A percentile compares a stretch with the other conserved stretches of the same genome.
These are phyloP conservation scores for Sugiyamaella novakii DNA, from an alignment of 1,139 yeast genomes.

Conservation along the genomic window DNA sequence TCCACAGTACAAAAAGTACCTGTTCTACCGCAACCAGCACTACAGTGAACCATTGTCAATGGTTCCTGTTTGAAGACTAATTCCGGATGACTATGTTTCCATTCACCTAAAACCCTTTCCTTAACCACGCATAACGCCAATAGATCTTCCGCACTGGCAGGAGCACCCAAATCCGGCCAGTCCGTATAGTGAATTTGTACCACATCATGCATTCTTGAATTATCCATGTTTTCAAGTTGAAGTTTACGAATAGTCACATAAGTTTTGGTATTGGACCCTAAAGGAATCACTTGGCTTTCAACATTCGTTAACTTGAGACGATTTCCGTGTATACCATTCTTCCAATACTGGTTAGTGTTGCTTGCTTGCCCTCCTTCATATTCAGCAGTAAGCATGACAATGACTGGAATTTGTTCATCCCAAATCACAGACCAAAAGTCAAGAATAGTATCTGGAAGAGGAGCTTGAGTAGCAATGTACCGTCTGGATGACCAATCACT, in stretches of 20 bases:
- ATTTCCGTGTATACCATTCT: constrained; percentile 37
- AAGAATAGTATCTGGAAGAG: constrained; percentile 69
- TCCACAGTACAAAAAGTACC: constrained; percentile 84
- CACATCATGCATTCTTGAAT: constrained; percentile 42
- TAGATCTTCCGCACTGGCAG: constrained; percentile 55
- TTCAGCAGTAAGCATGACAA: constrained; percentile 67
- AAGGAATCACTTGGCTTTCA: constrained; percentile 24
- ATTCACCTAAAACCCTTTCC: constrained; percentile 29
- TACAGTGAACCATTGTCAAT: constrained; percentile 71
- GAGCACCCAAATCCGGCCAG: constrained; percentile 86
- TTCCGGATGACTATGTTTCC: constrained; percentile 13
- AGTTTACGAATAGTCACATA: constrained; percentile 32
- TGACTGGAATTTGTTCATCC: constrained; percentile 61
- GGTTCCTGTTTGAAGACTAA: constrained; percentile 24
- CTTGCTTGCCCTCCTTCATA: constrained; percentile 55
- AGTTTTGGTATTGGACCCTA: constrained; percentile 22
- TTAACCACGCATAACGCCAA: constrained; percentile 57
- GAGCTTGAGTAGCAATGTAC: constrained; percentile 87
- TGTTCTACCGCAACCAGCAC: constrained; percentile 93
- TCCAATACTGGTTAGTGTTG: constrained; percentile 64
- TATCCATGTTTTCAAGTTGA: constrained; percentile 19
- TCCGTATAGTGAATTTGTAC: constrained; percentile 68
- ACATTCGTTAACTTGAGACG: constrained; percentile 23
- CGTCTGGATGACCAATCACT: constrained; percentile 41
- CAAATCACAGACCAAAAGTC: constrained; percentile 82